Evolutionary conservation across 352 stramenopile species (phyloP).

Genomic region (Globisporangium camurandrum): DNA sequence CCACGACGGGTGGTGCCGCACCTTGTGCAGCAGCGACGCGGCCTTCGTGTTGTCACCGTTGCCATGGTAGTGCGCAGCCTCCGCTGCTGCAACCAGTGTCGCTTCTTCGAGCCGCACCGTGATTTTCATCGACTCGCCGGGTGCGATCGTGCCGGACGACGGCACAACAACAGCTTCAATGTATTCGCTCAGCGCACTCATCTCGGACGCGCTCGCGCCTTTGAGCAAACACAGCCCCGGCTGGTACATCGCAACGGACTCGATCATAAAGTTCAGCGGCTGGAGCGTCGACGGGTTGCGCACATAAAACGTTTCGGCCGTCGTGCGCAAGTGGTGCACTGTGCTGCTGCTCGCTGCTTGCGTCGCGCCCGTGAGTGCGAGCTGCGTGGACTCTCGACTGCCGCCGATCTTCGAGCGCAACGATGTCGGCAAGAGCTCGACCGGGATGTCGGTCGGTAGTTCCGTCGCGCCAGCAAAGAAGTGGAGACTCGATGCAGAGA

Average conservation of each 20-base stretch:
- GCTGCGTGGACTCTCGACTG: slow-evolving; percentile 25
- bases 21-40: slow-evolving; percentile 50
- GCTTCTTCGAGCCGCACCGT: slow-evolving; percentile 73
- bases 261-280: slow-evolving; percentile 69
- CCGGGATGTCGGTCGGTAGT: slow-evolving; percentile 37
- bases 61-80: slow-evolving; percentile 23
- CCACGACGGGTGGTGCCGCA: slow-evolving; percentile 75
- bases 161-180: slow-evolving; percentile 68
- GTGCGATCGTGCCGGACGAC: slow-evolving; percentile 59
- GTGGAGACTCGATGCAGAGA: slow-evolving; percentile 73
- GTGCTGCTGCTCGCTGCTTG: slow-evolving; percentile 20
- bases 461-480: slow-evolving; percentile 70
- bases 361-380: slow-evolving; percentile 14
- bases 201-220: slow-evolving; percentile 39
- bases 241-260: slow-evolving; percentile 54
- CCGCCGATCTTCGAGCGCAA: slow-evolving; percentile 34
- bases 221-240: slow-evolving; percentile 60
- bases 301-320: slow-evolving; percentile 73
- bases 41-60: slow-evolving; percentile 25
- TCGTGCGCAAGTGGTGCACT: slow-evolving; percentile 61
- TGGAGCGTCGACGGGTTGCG: slow-evolving; percentile 63
- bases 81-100: slow-evolving; percentile 12
- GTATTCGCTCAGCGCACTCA: slow-evolving; percentile 72
- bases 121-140: slow-evolving; percentile 72
- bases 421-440: slow-evolving; percentile 30